Percentiles rank a stretch among this genome's conserved stretches.
phyloP scores from a whole-genome alignment of 495 filamentous ascomycete species.

The Amphirosellinia nigrospora region DNA sequence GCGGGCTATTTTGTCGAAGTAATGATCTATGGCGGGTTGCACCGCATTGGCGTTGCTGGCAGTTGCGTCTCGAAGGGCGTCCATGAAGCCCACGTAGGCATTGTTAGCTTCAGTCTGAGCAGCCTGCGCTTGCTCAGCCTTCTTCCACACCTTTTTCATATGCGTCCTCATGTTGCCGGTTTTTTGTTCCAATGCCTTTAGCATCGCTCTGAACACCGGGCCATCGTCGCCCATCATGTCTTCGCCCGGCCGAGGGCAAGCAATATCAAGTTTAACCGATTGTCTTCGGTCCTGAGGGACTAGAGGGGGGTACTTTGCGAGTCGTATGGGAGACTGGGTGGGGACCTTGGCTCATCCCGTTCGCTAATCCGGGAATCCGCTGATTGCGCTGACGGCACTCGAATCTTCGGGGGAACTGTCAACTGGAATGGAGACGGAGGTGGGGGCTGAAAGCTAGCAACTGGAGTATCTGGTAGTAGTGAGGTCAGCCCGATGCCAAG shows the following conservation, averaged over 20 bases:
- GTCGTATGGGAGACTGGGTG: slow-evolving; percentile 52
- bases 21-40: slow-evolving; percentile 93
- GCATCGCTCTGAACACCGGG: slow-evolving; percentile 92
- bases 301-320: slow-evolving; percentile 46
- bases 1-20: slow-evolving; percentile 94
- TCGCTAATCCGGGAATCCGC: slow-evolving; percentile 79
- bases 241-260: slow-evolving; percentile 83
- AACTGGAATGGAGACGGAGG: slow-evolving; percentile 74
- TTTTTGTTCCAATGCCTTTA: slow-evolving; percentile 96
- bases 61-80: slow-evolving; percentile 86
- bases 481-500: slow-evolving; percentile 37
- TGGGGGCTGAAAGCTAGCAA: slow-evolving; percentile 49
- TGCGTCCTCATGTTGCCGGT: slow-evolving; percentile 90
- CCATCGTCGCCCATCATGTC: slow-evolving; percentile 92
- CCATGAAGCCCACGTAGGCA: slow-evolving; percentile 79
- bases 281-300: slow-evolving; percentile 45
- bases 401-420: slow-evolving; percentile 73
- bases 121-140: slow-evolving; percentile 82
- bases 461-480: slow-evolving; percentile 38
- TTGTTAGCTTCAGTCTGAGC: slow-evolving; percentile 86
- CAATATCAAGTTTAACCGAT: slow-evolving; percentile 83
- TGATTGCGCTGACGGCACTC: slow-evolving; percentile 82
- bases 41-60: slow-evolving; percentile 93
- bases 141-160: slow-evolving; percentile 95
- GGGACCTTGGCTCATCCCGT: slow-evolving; percentile 69